phyloP scores from a whole-genome alignment of 352 stramenopile genomes.

The Saprolegnia diclina region DNA sequence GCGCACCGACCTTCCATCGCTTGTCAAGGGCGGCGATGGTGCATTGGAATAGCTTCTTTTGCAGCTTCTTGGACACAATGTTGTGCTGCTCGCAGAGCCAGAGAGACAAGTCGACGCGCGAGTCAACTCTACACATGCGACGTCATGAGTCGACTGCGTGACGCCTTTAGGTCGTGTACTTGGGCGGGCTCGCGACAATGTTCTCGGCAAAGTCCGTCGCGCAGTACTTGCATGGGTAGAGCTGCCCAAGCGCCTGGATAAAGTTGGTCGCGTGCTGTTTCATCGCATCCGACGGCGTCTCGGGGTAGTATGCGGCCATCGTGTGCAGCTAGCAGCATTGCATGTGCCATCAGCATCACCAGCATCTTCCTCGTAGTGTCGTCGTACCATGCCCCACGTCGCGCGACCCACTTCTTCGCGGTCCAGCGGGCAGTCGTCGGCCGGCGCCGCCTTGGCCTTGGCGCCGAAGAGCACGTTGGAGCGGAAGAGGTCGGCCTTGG shows the following conservation, averaged over 20 bases:
- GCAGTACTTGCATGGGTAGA: slow-evolving; percentile 93
- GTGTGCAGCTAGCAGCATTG: slow-evolving; percentile 73
- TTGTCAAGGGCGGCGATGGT: slow-evolving; percentile 90
- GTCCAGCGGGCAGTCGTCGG: slow-evolving; percentile 72
- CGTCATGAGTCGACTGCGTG: slow-evolving; percentile 7
- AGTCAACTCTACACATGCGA: slow-evolving; percentile 61
- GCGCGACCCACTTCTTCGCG: slow-evolving; percentile 80
- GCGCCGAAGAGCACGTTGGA: slow-evolving; percentile 47
- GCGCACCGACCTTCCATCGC: slow-evolving; percentile 89
- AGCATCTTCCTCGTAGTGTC: not conserved
- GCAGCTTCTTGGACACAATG: slow-evolving; percentile 95
- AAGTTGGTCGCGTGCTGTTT: slow-evolving; percentile 87
- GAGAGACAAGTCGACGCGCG: slow-evolving; percentile 87
- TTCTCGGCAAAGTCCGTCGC: slow-evolving; percentile 93
- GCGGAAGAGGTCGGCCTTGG: slow-evolving; percentile 82
- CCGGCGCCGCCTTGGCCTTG: slow-evolving; percentile 22
- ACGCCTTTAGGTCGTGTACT: slow-evolving; percentile 40
- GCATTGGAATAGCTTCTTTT: slow-evolving; percentile 92
- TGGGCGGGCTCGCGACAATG: slow-evolving; percentile 87
- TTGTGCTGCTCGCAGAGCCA: slow-evolving; percentile 98
- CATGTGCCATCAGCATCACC: not conserved
- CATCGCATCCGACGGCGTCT: slow-evolving; percentile 88
- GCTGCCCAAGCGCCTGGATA: slow-evolving; percentile 86
- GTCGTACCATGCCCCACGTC: slow-evolving; percentile 79
- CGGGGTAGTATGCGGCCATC: slow-evolving; percentile 95